Evolutionary conservation across 2,329 filamentous ascomycete genomes (phyloP), one percentile per base, ranked within the genome.

Genomic region (Lasiodiplodia sp.): DNA sequence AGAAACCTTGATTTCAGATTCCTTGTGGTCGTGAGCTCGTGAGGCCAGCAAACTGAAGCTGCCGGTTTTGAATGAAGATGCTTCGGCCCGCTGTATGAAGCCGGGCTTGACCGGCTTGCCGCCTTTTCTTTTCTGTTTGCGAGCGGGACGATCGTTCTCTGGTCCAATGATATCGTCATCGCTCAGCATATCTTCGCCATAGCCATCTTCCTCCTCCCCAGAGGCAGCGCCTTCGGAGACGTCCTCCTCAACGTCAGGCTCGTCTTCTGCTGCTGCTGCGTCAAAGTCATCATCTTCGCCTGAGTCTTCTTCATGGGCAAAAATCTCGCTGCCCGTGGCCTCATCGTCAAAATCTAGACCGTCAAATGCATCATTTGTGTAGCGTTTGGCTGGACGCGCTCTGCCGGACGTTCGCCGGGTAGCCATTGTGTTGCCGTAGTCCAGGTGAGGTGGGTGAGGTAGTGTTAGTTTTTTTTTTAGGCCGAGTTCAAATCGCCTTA

Each of bases 251-350:
- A 70, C 72, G 1, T 69, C 74, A 7, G 70, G 71, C 23, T 71
- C 71, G 16, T 72, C 72, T 10, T 69, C 69, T 10, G 44, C 49
- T 12, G 49, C 55, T 3, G 57, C 58, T 21, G 52, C 69, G 34
- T 68, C 56, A 25, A 73, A 60, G n/a, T 75, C 75, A 53, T 80
- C 75, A 66, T 81, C 78, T 31, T 79, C 75, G 23, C 82, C 80
- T 68, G 78, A 75, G 40, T 71, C 71, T 7, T 68, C 69, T 7
- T 68, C 62, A 2, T 64, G 44, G n/a, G 31, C 47, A 10, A 52
- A 64, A 5, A 64, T 28, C 7, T 64, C 60, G 47, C 60, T 64
- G 28, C 28, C 44, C 1, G 18, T 18, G 5, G 60, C 60, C 10
- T 64, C 60, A 47, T 70, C 76, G 21, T 74, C 72, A 68, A 76